These are phyloP conservation scores for Ceratobasidium sp. DNA, from an alignment of 1,284 basidiomycete genomes.

Conservation along the genomic window DNA sequence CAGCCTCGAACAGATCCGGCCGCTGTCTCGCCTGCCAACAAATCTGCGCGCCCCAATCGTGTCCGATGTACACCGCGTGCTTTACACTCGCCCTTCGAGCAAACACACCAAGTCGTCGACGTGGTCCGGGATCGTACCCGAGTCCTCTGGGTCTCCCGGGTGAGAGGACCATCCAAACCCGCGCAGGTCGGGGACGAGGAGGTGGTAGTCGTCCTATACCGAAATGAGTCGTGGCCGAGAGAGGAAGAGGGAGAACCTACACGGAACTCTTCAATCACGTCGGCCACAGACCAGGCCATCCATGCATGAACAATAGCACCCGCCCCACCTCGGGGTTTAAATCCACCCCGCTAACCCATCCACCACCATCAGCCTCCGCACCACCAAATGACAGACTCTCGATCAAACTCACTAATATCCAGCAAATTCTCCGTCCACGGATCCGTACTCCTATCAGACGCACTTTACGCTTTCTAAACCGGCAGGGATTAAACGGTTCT, in stretches of 20 bases:
- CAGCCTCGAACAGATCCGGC: constrained; percentile 68
- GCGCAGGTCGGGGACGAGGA: constrained; percentile 69
- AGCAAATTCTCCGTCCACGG: constrained; percentile 38
- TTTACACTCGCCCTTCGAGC: constrained; percentile 62
- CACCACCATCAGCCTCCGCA: not conserved
- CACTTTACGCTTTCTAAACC: constrained; percentile 32
- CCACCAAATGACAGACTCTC: no score
- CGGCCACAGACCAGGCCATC: constrained; percentile 79
- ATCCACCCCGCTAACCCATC: constrained; percentile 67
- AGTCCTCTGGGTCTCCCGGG: constrained; percentile 67
- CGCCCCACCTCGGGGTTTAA: constrained; percentile 64
- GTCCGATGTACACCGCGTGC: constrained; percentile 70
- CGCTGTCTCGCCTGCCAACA: constrained; percentile 73
- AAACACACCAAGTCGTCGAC: constrained; percentile 71
- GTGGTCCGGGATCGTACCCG: constrained; percentile 66
- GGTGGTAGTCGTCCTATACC: constrained; percentile 64
- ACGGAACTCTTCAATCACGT: constrained; percentile 73
- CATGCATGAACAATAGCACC: constrained; percentile 73
- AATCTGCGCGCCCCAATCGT: constrained; percentile 74
- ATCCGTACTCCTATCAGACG: constrained; percentile 37
- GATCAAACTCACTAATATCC: constrained; percentile 37
- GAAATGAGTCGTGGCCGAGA: constrained; percentile 13
- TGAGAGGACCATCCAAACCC: constrained; percentile 75
- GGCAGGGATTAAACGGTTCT: constrained; percentile 39
- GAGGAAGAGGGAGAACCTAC: constrained; percentile 52